Evolutionary conservation across 768 basidiomycete species (phyloP).

Genomic region (Mycena vitilis): DNA sequence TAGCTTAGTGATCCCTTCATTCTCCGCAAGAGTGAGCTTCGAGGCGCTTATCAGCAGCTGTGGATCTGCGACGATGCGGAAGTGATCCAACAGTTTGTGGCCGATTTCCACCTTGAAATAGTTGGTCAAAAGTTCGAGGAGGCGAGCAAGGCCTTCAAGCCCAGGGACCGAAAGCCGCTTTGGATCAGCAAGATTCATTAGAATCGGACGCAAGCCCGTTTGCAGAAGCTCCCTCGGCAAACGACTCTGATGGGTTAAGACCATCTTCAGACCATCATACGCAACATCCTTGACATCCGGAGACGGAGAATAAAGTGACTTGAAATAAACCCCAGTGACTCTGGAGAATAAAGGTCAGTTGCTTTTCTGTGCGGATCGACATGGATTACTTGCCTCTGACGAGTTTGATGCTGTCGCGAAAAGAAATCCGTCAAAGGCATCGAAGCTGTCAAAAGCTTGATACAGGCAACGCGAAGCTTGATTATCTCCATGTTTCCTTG

Average conservation of each 20-base stretch:
- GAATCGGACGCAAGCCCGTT: slow-evolving; percentile 92
- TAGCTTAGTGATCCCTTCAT: slow-evolving; percentile 92
- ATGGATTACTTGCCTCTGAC: slow-evolving; percentile 75
- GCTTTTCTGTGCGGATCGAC: neutral
- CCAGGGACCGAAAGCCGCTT: slow-evolving; percentile 93
- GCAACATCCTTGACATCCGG: slow-evolving; percentile 95
- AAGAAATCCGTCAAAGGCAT: slow-evolving; percentile 97
- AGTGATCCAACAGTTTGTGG: slow-evolving; percentile 96
- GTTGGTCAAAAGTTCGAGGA: slow-evolving; percentile 94
- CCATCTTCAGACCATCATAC: slow-evolving; percentile 91
- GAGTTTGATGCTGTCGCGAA: slow-evolving; percentile 82
- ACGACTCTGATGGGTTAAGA: slow-evolving; percentile 88
- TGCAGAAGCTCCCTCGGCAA: slow-evolving; percentile 96
- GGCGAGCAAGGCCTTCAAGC: slow-evolving; percentile 91
- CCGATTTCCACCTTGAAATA: slow-evolving; percentile 99
- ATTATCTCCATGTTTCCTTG: slow-evolving; percentile 86
- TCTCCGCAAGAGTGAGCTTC: slow-evolving; percentile 83
- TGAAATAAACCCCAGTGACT: slow-evolving; percentile 97
- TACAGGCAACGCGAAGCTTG: slow-evolving; percentile 93
- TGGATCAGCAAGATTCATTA: slow-evolving; percentile 98
- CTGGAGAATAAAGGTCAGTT: slow-evolving; percentile 52
- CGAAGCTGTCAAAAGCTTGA: slow-evolving; percentile 91
- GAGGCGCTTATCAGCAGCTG: slow-evolving; percentile 85
- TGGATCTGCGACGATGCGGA: slow-evolving; percentile 91
- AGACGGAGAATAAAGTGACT: slow-evolving; percentile 93